These are phyloP conservation scores for Umbelopsis sp. DNA, from an alignment of 371 early-diverging fungal genomes.

Conservation along the genomic window DNA sequence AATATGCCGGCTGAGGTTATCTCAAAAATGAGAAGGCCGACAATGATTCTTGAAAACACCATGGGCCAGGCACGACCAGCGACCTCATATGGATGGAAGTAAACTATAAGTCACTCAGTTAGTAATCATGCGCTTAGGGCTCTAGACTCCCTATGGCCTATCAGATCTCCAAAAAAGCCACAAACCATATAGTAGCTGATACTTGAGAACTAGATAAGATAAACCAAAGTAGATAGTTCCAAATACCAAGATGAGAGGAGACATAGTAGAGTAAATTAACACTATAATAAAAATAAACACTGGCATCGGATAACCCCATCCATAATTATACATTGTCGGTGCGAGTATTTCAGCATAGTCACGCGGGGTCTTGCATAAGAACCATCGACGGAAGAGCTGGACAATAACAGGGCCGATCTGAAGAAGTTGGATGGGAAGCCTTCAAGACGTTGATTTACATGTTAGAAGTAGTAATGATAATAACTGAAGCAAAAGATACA, in stretches of 20 bases:
- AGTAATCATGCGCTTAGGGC: neutral
- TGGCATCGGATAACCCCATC: constrained; percentile 69
- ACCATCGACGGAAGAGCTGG: constrained; percentile 50
- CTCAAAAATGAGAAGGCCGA: constrained; percentile 79
- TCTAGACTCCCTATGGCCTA: too few species aligned
- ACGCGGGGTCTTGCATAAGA: constrained; percentile 68
- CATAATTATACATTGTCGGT: constrained; percentile 71
- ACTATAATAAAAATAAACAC: constrained; percentile 79
- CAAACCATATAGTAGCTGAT: constrained; percentile 68
- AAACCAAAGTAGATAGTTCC: constrained; percentile 76
- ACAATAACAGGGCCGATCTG: constrained; percentile 64
- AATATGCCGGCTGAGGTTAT: constrained; percentile 77
- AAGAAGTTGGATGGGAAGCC: constrained; percentile 65
- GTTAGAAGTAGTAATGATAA: neutral
- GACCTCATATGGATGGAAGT: constrained; percentile 82
- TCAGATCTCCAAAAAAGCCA: too few species aligned
- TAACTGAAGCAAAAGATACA: constrained; percentile 16
- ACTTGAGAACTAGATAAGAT: constrained; percentile 78
- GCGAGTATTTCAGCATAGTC: constrained; percentile 68
- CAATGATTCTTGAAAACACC: constrained; percentile 72
- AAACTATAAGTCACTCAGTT: constrained; percentile 40
- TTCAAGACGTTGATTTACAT: constrained; percentile 20
- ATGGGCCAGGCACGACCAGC: constrained; percentile 78
- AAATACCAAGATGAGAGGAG: constrained; percentile 79
- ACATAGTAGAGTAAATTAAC: constrained; percentile 78